A percentile compares a stretch with the other conserved stretches of the same genome.
Conservation (phyloP, 148 eudicot genomes). For the Simmondsia chinensis region DNA sequence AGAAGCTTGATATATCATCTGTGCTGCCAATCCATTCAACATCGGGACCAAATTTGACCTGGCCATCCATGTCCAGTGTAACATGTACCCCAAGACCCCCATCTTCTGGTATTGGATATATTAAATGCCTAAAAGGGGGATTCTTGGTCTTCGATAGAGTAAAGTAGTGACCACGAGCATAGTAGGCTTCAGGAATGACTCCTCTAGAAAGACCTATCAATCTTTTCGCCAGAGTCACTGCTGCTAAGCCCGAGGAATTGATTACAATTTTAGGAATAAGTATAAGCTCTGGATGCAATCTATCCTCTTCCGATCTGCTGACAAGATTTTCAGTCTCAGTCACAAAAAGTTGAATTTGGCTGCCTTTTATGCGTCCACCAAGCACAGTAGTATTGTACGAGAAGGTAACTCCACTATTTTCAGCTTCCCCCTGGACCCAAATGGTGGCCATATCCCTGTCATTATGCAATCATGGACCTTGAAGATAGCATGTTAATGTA, state of each 20-base stretch:
- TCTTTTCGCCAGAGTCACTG: conserved; percentile 58
- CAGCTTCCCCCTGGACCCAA: conserved; percentile 93
- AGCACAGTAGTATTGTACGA: conserved; percentile 75
- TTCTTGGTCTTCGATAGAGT: conserved; percentile 45
- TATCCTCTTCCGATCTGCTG: conserved; percentile 21
- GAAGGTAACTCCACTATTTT: conserved; percentile 64
- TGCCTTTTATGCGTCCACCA: conserved; percentile 53
- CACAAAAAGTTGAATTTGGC: conserved; percentile 49
- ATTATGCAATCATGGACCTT: conserved; percentile 30
- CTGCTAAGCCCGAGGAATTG: conserved; percentile 77
- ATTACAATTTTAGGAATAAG: conserved; percentile 68
- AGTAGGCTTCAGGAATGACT: conserved; percentile 39
- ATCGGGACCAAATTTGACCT: conserved; percentile 88
- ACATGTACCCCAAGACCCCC: conserved; percentile 97
- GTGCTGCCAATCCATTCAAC: conserved; percentile 78
- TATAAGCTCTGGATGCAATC: conserved; percentile 48
- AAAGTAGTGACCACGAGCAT: conserved; percentile 91
- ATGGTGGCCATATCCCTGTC: conserved; percentile 47
- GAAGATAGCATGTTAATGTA: conserved; percentile 1
- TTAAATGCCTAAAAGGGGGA: conserved; percentile 65
- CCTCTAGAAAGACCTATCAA: conserved; percentile 33
- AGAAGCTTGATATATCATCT: conserved; percentile 55
- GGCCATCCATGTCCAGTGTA: conserved; percentile 76
- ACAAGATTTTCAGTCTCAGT: conserved; percentile 44
- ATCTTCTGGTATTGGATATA: conserved; percentile 94